These are phyloP conservation scores for Melaleuca alternifolia DNA, from an alignment of 345 rosid species.

Conservation along the genomic window DNA sequence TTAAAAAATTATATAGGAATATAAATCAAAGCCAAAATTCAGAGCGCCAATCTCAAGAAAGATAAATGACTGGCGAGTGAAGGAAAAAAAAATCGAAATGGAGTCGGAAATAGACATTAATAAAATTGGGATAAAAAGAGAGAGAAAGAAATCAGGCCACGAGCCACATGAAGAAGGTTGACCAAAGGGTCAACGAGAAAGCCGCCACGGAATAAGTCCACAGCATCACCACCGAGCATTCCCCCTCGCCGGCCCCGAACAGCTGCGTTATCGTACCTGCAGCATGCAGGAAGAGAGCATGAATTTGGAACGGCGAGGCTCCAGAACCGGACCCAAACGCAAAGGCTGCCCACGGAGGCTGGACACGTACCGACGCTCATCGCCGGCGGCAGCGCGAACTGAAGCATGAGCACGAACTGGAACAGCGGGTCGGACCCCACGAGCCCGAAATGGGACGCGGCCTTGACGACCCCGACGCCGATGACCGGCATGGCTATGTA, in stretches of 20 bases:
- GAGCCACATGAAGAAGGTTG: constrained; percentile 29
- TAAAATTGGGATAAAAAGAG: neutral
- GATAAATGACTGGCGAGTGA: neutral
- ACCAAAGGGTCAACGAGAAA: constrained; percentile 25
- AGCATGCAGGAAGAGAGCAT: neutral
- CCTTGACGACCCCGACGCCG: constrained; percentile 12
- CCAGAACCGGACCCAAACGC: neutral
- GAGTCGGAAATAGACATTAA: neutral
- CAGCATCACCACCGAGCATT: constrained; percentile 25
- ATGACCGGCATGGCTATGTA: constrained; percentile 9
- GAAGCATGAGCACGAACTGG: constrained; percentile 31
- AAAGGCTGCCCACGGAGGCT: neutral
- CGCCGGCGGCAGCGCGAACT: constrained; percentile 48
- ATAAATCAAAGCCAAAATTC: neutral
- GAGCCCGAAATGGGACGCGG: constrained; percentile 7
- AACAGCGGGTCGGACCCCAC: constrained; percentile 20
- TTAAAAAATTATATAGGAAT: neutral
- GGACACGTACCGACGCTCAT: constrained; percentile 19
- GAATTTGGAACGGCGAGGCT: neutral
- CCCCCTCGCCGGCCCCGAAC: constrained; percentile 19
- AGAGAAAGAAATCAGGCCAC: neutral
- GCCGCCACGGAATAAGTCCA: constrained; percentile 20
- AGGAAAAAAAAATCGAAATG: neutral
- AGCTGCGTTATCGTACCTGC: constrained; percentile 33
- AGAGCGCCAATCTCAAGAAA: neutral